Conservation (phyloP, 2,329 filamentous ascomycete genomes). For the Pestalotiopsis sp. region DNA sequence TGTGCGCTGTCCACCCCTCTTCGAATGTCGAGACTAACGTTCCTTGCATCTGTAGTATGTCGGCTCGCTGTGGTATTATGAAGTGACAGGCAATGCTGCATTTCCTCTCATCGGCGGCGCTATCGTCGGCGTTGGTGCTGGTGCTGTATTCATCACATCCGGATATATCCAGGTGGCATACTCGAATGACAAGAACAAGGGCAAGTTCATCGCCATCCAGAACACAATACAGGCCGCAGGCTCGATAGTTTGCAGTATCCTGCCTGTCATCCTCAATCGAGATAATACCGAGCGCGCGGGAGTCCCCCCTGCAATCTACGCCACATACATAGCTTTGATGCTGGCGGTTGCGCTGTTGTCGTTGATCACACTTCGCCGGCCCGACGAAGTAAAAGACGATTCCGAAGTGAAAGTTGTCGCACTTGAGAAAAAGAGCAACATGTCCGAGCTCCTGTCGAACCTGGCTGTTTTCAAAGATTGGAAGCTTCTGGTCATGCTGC, state of each 20-base stretch:
- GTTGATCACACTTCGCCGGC: conserved; percentile 20
- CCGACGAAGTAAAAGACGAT: conserved; percentile 25
- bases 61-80: conserved; percentile 31
- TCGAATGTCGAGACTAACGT: neutral
- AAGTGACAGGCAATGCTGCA: conserved; percentile 23
- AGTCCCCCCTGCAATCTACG: conserved; percentile 26
- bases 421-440: conserved; percentile 18
- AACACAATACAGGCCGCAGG: conserved; percentile 32
- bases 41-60: conserved; percentile 21
- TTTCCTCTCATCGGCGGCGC: conserved; percentile 29
- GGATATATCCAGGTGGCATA: conserved; percentile 35
- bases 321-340: conserved; percentile 29
- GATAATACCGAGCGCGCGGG: conserved; percentile 17
- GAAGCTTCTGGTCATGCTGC: conserved; percentile 29
- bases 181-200: conserved; percentile 34
- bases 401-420: conserved; percentile 15
- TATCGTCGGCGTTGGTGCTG: conserved; percentile 30
- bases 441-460: conserved; percentile 30
- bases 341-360: conserved; percentile 16
- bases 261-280: conserved; percentile 31
- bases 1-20: neutral
- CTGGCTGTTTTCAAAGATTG: conserved; percentile 21
- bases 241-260: conserved; percentile 27
- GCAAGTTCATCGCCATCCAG: conserved; percentile 30
- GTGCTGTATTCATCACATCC: conserved; percentile 32